phyloP scores from a whole-genome alignment of 2,329 filamentous ascomycete species.

The Alternaria ethzedia region DNA sequence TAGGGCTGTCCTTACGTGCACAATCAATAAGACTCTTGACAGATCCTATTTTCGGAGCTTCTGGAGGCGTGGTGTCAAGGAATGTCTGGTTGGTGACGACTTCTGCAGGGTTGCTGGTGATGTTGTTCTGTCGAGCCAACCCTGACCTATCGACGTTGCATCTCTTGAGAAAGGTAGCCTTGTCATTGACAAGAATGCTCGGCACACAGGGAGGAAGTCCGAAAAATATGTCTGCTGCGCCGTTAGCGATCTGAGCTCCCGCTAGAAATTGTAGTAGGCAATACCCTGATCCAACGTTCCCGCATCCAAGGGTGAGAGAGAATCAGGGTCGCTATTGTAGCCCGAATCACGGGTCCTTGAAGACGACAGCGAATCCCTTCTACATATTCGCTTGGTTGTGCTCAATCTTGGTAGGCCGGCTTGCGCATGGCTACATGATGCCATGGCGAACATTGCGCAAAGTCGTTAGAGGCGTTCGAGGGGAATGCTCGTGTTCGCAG shows the following conservation, averaged over 20 bases:
- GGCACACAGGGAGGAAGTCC: slow-evolving; percentile 7
- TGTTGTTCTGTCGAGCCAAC: background rate
- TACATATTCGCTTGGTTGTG: slow-evolving; percentile 19
- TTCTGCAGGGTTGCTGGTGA: slow-evolving; percentile 6
- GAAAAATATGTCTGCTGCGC: slow-evolving; percentile 9
- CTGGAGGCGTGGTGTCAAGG: background rate
- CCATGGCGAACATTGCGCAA: slow-evolving; percentile 22
- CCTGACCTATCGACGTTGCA: slow-evolving; percentile 1
- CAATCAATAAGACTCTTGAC: background rate
- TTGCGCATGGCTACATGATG: slow-evolving; percentile 10
- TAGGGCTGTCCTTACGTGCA: background rate
- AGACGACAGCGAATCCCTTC: slow-evolving; percentile 37
- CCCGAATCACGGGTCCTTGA: slow-evolving; percentile 39
- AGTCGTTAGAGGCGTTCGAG: background rate
- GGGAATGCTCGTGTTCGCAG: slow-evolving; percentile 6
- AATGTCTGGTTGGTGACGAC: background rate
- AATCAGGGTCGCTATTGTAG: slow-evolving; percentile 39
- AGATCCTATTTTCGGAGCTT: background rate
- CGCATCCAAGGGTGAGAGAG: slow-evolving; percentile 34
- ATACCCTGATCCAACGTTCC: slow-evolving; percentile 21
- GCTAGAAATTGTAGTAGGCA: background rate
- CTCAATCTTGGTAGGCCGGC: slow-evolving; percentile 24
- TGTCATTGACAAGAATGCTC: slow-evolving; percentile 7
- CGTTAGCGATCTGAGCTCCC: slow-evolving; percentile 9
- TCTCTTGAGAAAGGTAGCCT: slow-evolving; percentile 12